A percentile compares a stretch with the other conserved stretches of the same genome.
Conservation (phyloP, 2,329 filamentous ascomycete species). For the Zarea fungicola region DNA sequence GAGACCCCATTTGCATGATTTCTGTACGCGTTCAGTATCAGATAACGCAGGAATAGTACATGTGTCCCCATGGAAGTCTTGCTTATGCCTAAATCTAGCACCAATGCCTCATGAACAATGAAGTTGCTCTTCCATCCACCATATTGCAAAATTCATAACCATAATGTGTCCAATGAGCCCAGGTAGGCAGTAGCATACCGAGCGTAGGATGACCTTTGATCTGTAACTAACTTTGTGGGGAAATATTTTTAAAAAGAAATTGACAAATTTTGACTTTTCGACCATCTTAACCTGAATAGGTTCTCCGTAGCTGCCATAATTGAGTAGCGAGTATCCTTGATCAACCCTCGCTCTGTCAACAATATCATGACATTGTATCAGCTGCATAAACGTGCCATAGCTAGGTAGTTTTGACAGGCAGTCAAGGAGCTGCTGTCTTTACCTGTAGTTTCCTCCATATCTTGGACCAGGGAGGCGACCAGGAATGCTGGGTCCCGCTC, state of each 20-base stretch:
- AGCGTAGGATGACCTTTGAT: constrained; percentile 55
- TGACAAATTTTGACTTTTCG: constrained; percentile 41
- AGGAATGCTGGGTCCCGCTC: constrained; percentile 61
- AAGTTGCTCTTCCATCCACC: constrained; percentile 18
- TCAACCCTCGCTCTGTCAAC: constrained; percentile 12
- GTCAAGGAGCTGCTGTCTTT: constrained; percentile 25
- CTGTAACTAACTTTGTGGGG: constrained; percentile 47
- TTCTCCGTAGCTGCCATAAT: constrained; percentile 16
- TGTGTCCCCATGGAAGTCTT: not conserved
- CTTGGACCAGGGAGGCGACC: constrained; percentile 53
- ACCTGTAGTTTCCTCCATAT: constrained; percentile 53
- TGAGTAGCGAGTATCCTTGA: constrained; percentile 20
- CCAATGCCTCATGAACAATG: not conserved
- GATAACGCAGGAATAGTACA: not conserved
- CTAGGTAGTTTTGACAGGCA: constrained; percentile 1
- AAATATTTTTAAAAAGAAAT: constrained; percentile 44
- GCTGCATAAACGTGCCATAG: constrained; percentile 10
- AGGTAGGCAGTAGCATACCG: constrained; percentile 41
- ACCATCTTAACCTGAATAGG: constrained; percentile 29
- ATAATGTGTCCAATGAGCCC: constrained; percentile 58
- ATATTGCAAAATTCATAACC: constrained; percentile 57
- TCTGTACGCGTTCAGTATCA: not conserved
- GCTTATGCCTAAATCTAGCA: not conserved
- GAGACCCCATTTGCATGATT: not conserved
- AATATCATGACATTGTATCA: constrained; percentile 13